These are phyloP conservation scores for Colletotrichum cordylinicola DNA, from an alignment of 2,329 filamentous ascomycete species.

Conservation along the genomic window DNA sequence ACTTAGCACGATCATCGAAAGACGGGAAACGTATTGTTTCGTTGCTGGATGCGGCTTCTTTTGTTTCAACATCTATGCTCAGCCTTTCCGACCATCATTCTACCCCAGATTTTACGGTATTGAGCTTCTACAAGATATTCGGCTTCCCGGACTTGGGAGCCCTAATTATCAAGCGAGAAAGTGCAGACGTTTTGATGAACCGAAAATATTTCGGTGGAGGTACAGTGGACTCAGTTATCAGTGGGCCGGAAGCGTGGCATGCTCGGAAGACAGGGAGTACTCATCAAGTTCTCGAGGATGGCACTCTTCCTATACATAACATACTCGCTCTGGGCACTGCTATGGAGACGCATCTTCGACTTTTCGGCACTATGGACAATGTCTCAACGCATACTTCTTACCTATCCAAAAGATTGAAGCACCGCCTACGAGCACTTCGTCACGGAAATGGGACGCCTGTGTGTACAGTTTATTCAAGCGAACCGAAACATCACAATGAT, in stretches of 20 bases:
- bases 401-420: neutral
- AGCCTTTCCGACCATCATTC: slow-evolving; percentile 66
- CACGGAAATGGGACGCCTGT: neutral
- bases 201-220: neutral
- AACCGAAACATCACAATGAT: neutral
- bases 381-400: neutral
- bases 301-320: neutral
- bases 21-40: neutral
- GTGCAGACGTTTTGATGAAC: neutral
- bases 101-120: slow-evolving; percentile 82
- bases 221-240: neutral
- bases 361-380: neutral
- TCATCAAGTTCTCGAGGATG: neutral
- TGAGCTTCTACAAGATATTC: slow-evolving; percentile 98
- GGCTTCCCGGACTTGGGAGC: slow-evolving; percentile 76
- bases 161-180: neutral
- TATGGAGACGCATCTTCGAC: neutral
- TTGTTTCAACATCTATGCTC: slow-evolving; percentile 78
- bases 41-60: slow-evolving; percentile 71
- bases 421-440: neutral
- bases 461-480: neutral
- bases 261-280: neutral
- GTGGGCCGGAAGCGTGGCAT: neutral
- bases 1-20: neutral
- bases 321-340: neutral